Evolutionary conservation across 176 grass and related monocot species (phyloP).

Genomic region (Juncus effusus): DNA sequence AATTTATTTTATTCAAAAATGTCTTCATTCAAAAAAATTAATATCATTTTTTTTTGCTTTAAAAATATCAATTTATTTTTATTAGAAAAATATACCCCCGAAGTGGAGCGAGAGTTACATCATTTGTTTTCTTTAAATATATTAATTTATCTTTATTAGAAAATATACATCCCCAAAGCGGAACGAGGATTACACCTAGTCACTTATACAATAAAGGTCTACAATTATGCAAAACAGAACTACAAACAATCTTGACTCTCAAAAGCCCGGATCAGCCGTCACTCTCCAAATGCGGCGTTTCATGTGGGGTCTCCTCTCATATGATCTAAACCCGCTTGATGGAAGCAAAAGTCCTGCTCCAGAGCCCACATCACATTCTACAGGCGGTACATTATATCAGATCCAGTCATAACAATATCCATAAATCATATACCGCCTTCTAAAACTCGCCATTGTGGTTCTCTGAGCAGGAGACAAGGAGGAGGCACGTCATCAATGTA

Average conservation of each 20-base stretch:
- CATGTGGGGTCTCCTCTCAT: slow-evolving; percentile 29
- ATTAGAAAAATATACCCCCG: too few species aligned
- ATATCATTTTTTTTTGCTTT: too few species aligned
- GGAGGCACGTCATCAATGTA: slow-evolving; percentile 53
- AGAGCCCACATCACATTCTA: slow-evolving; percentile 53
- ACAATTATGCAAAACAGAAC: slow-evolving; percentile 17
- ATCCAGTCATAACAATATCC: slow-evolving; percentile 76
- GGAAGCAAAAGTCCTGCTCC: slow-evolving; percentile 50
- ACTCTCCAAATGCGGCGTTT: slow-evolving; percentile 29
- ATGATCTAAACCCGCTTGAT: slow-evolving; percentile 41
- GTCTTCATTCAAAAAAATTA: too few species aligned
- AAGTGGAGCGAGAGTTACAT: too few species aligned
- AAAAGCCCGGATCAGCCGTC: slow-evolving; percentile 17
- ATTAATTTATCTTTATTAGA: too few species aligned
- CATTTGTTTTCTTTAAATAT: too few species aligned
- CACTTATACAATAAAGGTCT: slow-evolving; percentile 23
- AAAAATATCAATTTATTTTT: too few species aligned
- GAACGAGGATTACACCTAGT: too few species aligned
- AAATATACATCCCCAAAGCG: too few species aligned
- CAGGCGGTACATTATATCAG: slow-evolving; percentile 47
- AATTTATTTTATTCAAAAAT: too few species aligned
- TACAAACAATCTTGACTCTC: slow-evolving; percentile 12
- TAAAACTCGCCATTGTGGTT: slow-evolving; percentile 58
- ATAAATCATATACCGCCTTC: slow-evolving; percentile 65
- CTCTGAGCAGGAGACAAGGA: slow-evolving; percentile 26